Base-by-base conservation (phyloP, 2,329 filamentous ascomycete genomes). In the Incumbomyces lentus region DNA sequence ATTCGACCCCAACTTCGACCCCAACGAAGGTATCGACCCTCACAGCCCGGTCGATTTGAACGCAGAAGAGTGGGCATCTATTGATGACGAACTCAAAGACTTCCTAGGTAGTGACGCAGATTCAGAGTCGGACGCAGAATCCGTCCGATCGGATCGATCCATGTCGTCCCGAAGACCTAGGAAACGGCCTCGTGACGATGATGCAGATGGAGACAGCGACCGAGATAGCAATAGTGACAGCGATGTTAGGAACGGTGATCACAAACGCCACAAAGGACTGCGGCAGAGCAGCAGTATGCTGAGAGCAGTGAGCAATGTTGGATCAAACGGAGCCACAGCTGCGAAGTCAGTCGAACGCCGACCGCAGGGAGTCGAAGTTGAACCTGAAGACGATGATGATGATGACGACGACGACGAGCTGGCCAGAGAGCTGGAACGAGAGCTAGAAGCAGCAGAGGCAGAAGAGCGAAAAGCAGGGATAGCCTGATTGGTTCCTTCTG, bases 81-180 rank as follows among this genome's bases (percentile, higher is more conserved):
- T 77, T 1, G 81, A 87, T 53, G 80, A 84, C 49, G 87, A 93
- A 58, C 68, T 93, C 8, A 78, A 76, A 12, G 85, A 86, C 38
- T 89, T 92, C 55, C 67, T 92, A 54, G 59, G 64, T 36, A 66
- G 63, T 37, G 67, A 71, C 40, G 65, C 70, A 40, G 69, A 72
- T 16, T 69, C 72, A 47, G 67, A 71, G 35, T 71, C 70, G 46
- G 73, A 78, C 48, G 57, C 62, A 17, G 64, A 71, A 43, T 62
- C 60, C 46, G 55, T 65, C 42, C 56, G 62, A 48, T 55, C 54
- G 32, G 55, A 59, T 47, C 54, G 49, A 42, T 52, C 38, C 48
- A 50, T 3, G 42, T n/a, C 33, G 22, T 32, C 17, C 54, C 51
- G 30, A 53, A 46, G 49, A 62, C 47, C 63, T 42, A 49, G 36